phyloP scores from a whole-genome alignment of 768 basidiomycete species.

The Cyclocybe cylindracea region DNA sequence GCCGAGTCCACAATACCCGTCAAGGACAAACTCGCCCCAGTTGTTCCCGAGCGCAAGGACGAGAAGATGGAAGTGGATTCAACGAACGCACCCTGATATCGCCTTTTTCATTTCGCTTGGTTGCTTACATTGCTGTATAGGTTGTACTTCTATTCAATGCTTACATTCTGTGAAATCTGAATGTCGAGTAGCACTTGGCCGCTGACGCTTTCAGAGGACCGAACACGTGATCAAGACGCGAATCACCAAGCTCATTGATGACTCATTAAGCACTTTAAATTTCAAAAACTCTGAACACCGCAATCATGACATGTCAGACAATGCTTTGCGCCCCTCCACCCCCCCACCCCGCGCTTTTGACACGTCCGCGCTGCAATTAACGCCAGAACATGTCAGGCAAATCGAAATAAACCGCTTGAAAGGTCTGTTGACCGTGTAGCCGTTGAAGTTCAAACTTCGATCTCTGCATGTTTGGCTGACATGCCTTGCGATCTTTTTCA shows the following conservation, averaged over 20 bases:
- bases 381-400: slow-evolving; percentile 69
- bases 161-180: neutral
- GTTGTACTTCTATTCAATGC: neutral
- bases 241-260: neutral
- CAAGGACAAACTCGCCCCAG: neutral
- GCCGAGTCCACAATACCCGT: neutral
- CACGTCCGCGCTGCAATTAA: slow-evolving; percentile 21
- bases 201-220: neutral
- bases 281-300: neutral
- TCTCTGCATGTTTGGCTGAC: neutral
- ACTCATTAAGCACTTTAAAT: neutral
- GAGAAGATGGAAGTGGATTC: slow-evolving; percentile 22
- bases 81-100: slow-evolving; percentile 7
- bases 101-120: neutral
- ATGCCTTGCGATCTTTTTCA: slow-evolving; percentile 23
- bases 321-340: slow-evolving; percentile 32
- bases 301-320: slow-evolving; percentile 21
- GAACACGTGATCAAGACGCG: neutral
- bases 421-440: slow-evolving; percentile 41
- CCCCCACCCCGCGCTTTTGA: slow-evolving; percentile 34
- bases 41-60: neutral
- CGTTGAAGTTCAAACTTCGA: neutral
- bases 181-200: neutral
- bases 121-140: slow-evolving; percentile 13
- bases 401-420: slow-evolving; percentile 80